Percentiles rank a stretch among this genome's conserved stretches.
These are phyloP conservation scores for Hypoxylon lienhwacheense DNA, from an alignment of 495 filamentous ascomycete genomes.

Conservation along the genomic window DNA sequence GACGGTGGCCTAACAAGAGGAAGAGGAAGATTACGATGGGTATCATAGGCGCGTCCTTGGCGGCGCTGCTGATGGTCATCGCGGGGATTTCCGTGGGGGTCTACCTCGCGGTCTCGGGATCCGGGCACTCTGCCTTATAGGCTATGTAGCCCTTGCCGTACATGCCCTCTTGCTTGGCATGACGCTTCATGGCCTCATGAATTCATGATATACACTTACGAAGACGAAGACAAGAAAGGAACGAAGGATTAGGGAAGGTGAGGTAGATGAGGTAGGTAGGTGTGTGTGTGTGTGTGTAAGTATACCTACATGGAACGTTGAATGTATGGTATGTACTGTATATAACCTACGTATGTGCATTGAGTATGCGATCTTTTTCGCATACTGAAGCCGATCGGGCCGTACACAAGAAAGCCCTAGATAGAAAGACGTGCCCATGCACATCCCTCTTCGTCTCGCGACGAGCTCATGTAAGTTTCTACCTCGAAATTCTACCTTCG, in stretches of 20 bases:
- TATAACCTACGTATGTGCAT: slow-evolving; percentile 1
- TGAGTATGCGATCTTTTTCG: not conserved
- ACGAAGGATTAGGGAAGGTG: slow-evolving; percentile 11
- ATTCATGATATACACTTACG: not conserved
- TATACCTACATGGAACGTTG: slow-evolving; percentile 7
- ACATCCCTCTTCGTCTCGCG: slow-evolving; percentile 21
- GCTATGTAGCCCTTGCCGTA: not conserved
- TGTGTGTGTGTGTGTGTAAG: slow-evolving; percentile 13
- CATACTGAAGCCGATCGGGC: slow-evolving; percentile 1
- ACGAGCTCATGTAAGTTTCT: slow-evolving; percentile 21
- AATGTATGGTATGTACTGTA: no score
- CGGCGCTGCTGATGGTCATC: slow-evolving; percentile 18
- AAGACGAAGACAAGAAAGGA: not conserved
- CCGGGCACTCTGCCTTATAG: slow-evolving; percentile 14
- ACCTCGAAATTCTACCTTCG: slow-evolving; percentile 11
- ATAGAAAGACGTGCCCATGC: slow-evolving; percentile 15
- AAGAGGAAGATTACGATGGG: slow-evolving; percentile 17
- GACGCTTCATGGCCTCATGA: not conserved
- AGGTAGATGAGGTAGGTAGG: slow-evolving; percentile 29
- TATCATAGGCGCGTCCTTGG: slow-evolving; percentile 4
- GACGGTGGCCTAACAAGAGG: slow-evolving; percentile 8
- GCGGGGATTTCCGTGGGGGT: slow-evolving; percentile 26
- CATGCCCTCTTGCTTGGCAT: not conserved
- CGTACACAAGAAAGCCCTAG: slow-evolving; percentile 7
- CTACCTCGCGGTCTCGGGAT: slow-evolving; percentile 19